Base-by-base conservation (phyloP, 2,329 filamentous ascomycete genomes). In the Colletotrichum incanum region DNA sequence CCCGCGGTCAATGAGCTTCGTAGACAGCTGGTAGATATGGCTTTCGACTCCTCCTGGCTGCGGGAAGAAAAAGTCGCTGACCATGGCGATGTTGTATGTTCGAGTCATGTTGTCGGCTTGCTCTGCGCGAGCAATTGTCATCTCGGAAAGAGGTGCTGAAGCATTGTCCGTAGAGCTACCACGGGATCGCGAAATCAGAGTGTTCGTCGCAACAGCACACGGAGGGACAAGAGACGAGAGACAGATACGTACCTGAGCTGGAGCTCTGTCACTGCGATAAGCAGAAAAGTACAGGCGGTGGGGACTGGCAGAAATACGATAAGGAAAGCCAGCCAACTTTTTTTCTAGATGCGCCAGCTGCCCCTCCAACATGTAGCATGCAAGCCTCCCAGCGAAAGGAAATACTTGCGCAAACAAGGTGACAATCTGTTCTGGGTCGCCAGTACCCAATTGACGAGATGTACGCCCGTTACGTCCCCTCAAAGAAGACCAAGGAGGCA, bases 61-160 rank as follows among this genome's bases (percentile, higher is more conserved):
- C 18, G 96, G 96, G 81, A 97, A 99, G 91, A 99, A 99, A 89
- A 97, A 98, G 87, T 99, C 96, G 89, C 96, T 95, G 82, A 98
- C 94, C 96, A 99, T 99, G 74, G 90, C 91, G 84, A 92, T 92
- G 79, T 91, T 92, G 82, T 92, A 92, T 41, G 88, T 89, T 75
- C 86, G 86, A 49, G 47, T 56, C 71, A 73, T 73, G 1, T 39
- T 73, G 58, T 11, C 26, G n/a, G 45, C 60, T n/a, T 39, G 52
- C 70, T 71, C 58, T 28, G 43, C 26, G 34, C 20, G 55, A 67
- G 65, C 50, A 59, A 41, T 45, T 50, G 43, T 72, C 65, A 70
- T 65, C 58, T 34, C 43, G 11, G 28, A 12, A 14, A 47, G n/a
- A 28, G 43, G n/a, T 28, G 20, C 18, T 18, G 41, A 18, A 26